Evolutionary conservation across 495 filamentous ascomycete genomes (phyloP), one percentile per base, ranked within the genome.

Genomic region (Tetracladium setigerum): DNA sequence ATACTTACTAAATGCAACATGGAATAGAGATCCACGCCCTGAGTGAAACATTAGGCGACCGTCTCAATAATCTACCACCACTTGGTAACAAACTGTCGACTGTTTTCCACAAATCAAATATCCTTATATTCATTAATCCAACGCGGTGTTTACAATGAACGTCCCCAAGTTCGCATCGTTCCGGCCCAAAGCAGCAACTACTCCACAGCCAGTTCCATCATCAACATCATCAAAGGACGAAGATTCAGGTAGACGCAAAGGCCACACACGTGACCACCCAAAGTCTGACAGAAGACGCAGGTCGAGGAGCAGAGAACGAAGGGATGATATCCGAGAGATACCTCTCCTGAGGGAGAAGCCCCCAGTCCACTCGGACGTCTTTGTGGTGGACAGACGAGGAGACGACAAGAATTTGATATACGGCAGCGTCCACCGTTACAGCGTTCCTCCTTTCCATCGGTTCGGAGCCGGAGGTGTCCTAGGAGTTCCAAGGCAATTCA

Each of bases 101-200:
- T 7, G 7, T 27, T 8, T 14, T 14, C 35, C 2, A 38, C 35
- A 15, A 2, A 38, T 14, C 35, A 38, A n/a, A 38, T 15, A 18
- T 2, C 8, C 14, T 2, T 2, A 18, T 38, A 15, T 14, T 14
- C 17, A 14, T 5, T 8, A 18, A 5, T 18, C 2, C 57, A 63
- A 30, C 45, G 55, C 27, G 63, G 62, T 47, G n/a, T n/a, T n/a
- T n/a, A 59, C 42, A 16, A 62, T 58, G 22, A 44, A 67, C 15
- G 66, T 83, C 44, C 83, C 83, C 27, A 84, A 76, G 36, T 87
- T 87, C 52, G 69, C 69, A 36, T 86, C 83, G 50, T 87, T 86
- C 71, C 81, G 74, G 50, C 72, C 76, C 31, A 75, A 73, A 38
- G 48, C 59, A 44, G 48, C 63, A 36, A 7, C 3, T 7, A 27